These are phyloP conservation scores for Aspergillus eucalypticola DNA, from an alignment of 2,329 filamentous ascomycete genomes.

Conservation along the genomic window DNA sequence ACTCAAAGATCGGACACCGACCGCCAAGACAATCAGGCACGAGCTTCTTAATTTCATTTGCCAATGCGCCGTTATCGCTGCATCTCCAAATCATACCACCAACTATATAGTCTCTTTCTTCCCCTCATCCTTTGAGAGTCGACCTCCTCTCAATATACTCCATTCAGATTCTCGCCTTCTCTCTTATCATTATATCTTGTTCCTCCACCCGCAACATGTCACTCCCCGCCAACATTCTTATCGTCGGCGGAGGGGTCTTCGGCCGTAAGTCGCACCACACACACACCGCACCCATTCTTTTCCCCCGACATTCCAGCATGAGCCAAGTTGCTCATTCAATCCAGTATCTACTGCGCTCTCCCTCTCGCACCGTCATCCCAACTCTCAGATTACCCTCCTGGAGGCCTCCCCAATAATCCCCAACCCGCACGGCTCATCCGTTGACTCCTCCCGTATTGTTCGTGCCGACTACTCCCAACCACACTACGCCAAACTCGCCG, in stretches of 20 bases:
- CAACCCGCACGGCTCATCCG: conserved; percentile 59
- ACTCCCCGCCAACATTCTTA: conserved; percentile 41
- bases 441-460: conserved; percentile 64
- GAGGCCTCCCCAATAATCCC: conserved; percentile 59
- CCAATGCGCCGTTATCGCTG: background rate
- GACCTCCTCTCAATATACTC: background rate
- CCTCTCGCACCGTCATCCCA: conserved; percentile 60
- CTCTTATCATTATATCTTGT: no score
- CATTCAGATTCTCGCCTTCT: background rate
- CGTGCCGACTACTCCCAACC: conserved; percentile 78
- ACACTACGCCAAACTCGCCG: conserved; percentile 73
- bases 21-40: conserved; percentile 5
- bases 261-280: conserved; percentile 37
- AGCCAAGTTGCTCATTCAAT: background rate
- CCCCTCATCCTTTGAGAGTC: background rate
- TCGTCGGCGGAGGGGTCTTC: conserved; percentile 47
- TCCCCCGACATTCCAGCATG: background rate
- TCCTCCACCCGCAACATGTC: conserved; percentile 21
- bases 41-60: background rate
- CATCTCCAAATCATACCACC: background rate
- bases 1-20: background rate
- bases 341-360: conserved; percentile 67
- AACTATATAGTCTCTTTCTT: background rate
- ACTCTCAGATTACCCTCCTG: conserved; percentile 58
- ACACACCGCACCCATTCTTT: background rate